Evolutionary conservation across 2,329 filamentous ascomycete species (phyloP).

Genomic region (Stenocarpella maydis): DNA sequence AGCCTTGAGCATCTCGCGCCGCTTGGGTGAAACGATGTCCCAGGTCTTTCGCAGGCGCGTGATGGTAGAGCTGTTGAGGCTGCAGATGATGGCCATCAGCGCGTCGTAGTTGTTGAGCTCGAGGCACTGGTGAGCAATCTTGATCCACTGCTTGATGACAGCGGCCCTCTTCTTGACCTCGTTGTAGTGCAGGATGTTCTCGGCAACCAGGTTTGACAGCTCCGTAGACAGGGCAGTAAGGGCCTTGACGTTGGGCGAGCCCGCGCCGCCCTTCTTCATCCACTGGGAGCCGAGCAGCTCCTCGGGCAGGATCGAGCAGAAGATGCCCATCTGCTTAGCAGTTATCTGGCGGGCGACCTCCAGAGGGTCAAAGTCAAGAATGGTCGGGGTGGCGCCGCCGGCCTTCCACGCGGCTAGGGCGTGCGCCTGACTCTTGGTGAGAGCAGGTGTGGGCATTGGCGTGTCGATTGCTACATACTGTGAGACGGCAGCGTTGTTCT

Average conservation of each 20-base stretch:
- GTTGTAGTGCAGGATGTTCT: constrained; percentile 87
- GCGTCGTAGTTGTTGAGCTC: constrained; percentile 96
- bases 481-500: constrained; percentile 79
- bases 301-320: constrained; percentile 90
- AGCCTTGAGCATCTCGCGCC: constrained; percentile 78
- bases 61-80: constrained; percentile 90
- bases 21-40: constrained; percentile 86
- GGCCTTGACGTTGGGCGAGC: constrained; percentile 88
- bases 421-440: constrained; percentile 80
- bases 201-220: constrained; percentile 89
- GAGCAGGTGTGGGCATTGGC: constrained; percentile 72
- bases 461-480: constrained; percentile 76
- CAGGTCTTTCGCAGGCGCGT: constrained; percentile 88
- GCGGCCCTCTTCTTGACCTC: constrained; percentile 91
- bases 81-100: constrained; percentile 96
- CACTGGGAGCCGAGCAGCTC: constrained; percentile 92
- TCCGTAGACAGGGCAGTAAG: constrained; percentile 95
- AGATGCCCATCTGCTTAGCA: constrained; percentile 88
- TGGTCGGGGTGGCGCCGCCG: constrained; percentile 73
- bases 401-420: constrained; percentile 77
- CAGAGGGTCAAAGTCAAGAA: constrained; percentile 89
- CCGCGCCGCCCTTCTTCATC: constrained; percentile 84
- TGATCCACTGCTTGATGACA: constrained; percentile 98
- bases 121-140: constrained; percentile 85
- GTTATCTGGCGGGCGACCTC: constrained; percentile 94